Percentiles rank a stretch among this genome's conserved stretches.
phyloP scores from a whole-genome alignment of 2,329 filamentous ascomycete species.

The Plectosphaerella plurivora region DNA sequence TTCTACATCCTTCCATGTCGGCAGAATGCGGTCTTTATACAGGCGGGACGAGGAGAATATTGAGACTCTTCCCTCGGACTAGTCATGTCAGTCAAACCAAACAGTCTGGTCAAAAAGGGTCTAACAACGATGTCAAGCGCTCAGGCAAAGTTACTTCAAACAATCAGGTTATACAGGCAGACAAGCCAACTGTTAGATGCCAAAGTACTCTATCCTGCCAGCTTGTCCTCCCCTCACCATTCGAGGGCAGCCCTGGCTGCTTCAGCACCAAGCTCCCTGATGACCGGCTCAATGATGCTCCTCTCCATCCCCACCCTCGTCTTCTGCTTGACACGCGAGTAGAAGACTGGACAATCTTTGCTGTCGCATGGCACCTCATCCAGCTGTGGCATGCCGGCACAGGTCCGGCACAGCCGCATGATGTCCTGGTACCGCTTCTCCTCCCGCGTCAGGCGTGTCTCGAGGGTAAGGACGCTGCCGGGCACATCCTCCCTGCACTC shows the following conservation, averaged over 20 bases:
- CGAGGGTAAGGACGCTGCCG: constrained; percentile 59
- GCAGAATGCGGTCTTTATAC: too few relatives aligned
- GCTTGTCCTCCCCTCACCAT: constrained; percentile 20
- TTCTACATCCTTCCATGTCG: too few relatives aligned
- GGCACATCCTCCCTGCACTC: constrained; percentile 51
- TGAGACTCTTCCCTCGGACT: too few relatives aligned
- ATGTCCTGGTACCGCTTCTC: constrained; percentile 64
- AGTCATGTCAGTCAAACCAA: too few relatives aligned
- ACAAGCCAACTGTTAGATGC: too few relatives aligned
- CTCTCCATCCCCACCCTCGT: constrained; percentile 39
- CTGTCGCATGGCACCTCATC: constrained; percentile 87
- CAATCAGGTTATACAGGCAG: too few relatives aligned
- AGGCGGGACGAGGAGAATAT: too few relatives aligned
- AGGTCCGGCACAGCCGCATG: constrained; percentile 71
- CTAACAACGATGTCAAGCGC: too few relatives aligned
- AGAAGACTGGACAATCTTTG: constrained; percentile 90
- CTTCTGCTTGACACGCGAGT: constrained; percentile 64
- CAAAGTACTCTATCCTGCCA: background rate
- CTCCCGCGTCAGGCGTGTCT: constrained; percentile 54
- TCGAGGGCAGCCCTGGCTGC: constrained; percentile 22
- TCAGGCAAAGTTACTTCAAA: too few relatives aligned
- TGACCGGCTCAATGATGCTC: constrained; percentile 23
- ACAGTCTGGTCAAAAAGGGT: too few relatives aligned
- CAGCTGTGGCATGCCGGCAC: constrained; percentile 65
- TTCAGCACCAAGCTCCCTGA: constrained; percentile 22